Evolutionary conservation across 1,139 yeast species (phyloP).

Genomic region (Lodderomyces orthopsilosis): DNA sequence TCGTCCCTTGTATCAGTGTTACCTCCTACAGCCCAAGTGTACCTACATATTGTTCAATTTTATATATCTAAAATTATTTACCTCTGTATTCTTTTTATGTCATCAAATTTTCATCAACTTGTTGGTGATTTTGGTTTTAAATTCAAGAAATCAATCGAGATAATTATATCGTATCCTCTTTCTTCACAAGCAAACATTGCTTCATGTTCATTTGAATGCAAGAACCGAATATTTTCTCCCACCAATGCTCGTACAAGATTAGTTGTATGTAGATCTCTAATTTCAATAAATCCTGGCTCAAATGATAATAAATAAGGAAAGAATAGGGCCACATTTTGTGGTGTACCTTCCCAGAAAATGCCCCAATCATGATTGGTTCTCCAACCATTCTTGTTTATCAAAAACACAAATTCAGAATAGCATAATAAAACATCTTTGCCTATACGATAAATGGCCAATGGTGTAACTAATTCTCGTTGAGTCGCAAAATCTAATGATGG

Average conservation of each 20-base stretch:
- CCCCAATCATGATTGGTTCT: constrained; percentile 92
- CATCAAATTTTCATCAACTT: not conserved
- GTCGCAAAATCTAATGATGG: constrained; percentile 95
- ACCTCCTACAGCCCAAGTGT: too few relatives aligned
- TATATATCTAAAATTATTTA: too few relatives aligned
- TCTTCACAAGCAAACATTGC: constrained; percentile 93
- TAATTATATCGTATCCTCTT: constrained; percentile 86
- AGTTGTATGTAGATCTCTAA: constrained; percentile 86
- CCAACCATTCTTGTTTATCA: constrained; percentile 95
- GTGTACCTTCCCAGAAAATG: constrained; percentile 95
- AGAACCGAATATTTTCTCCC: constrained; percentile 88
- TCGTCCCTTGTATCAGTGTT: too few relatives aligned
- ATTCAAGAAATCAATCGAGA: constrained; percentile 78
- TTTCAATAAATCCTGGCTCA: constrained; percentile 87
- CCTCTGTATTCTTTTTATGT: not conserved
- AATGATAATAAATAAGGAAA: constrained; percentile 91
- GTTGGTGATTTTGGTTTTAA: constrained; percentile 27
- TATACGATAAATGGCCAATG: constrained; percentile 86
- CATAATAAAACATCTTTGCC: constrained; percentile 85
- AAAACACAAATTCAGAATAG: constrained; percentile 90
- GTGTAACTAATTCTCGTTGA: constrained; percentile 74
- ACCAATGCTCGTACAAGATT: constrained; percentile 82
- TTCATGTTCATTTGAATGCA: constrained; percentile 90
- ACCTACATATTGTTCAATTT: too few relatives aligned
- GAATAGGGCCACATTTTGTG: constrained; percentile 88